Conservation (phyloP, 225 moss, liverwort and hornwort species). For the Climacium dendroides region DNA sequence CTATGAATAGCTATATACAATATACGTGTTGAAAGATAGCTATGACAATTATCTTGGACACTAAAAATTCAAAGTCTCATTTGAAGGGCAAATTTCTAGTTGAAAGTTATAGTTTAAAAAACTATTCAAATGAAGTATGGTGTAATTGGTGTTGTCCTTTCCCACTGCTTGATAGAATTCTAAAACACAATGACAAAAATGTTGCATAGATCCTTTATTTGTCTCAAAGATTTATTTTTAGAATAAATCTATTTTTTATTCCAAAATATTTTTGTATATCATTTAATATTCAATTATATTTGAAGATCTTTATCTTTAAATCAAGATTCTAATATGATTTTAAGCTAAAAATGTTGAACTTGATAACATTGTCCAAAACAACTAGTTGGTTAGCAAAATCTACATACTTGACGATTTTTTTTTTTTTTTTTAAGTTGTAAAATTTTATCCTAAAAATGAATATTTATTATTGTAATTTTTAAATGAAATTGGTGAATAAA, state of each 20-base stretch:
- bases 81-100: background rate
- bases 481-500: background rate
- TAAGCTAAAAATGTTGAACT: background rate
- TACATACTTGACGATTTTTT: too few relatives aligned
- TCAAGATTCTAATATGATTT: background rate
- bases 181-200: fast-evolving
- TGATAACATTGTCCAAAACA: fast-evolving
- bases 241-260: background rate
- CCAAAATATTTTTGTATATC: background rate
- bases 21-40: background rate
- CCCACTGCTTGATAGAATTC: fast-evolving
- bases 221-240: fast-evolving
- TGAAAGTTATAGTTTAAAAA: background rate
- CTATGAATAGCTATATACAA: too few relatives aligned
- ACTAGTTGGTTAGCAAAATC: background rate
- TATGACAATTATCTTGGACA: fast-evolving
- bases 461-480: background rate
- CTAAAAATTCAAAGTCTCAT: background rate
- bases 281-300: background rate
- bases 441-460: background rate
- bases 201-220: background rate
- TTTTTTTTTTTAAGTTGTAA: background rate
- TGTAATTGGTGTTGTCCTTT: background rate
- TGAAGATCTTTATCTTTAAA: background rate
- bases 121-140: background rate